Evolutionary conservation across 805 yeast genomes (phyloP), one percentile per base, ranked within the genome.

Genomic region (Barnettozyma populi): DNA sequence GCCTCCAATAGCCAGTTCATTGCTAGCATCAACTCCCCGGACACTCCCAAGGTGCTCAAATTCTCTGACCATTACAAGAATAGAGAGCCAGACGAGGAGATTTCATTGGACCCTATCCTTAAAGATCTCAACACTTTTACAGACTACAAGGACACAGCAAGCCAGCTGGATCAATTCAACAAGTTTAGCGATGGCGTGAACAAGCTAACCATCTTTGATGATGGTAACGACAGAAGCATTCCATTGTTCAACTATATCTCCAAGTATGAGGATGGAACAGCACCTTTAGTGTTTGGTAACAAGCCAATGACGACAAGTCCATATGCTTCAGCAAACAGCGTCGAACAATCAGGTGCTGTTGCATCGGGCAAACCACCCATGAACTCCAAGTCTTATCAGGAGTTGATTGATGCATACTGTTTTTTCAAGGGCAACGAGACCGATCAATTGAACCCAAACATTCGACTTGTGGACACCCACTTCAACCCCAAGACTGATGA

Each of bases 321-420:
- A 14, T 3, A 9, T 29, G 32, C 5, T 16, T 11, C 16, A 13
- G 13, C 7, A 7, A 29, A 29, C 32, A 29, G 3, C 2, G 13
- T 4, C 7, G n/a, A 29, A 29, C 6, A 29, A 9, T 16, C 16
- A 5, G 32, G 16, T 29, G 25, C 20, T 19, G 6, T 11, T 4
- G 24, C 19, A 29, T 27, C 35, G 16, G 35, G 43, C n/a, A 19
- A 16, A 45, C 72, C 74, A 2, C 55, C 62, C 13, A 63, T 75
- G 45, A 70, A 78, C 54, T 73, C 84, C 5, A 72, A 74, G 54
- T 68, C 80, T 1, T 82, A 82, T 56, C 74, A 76, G 52, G 78
- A 80, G 49, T 62, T 82, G 19, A 62, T 82, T 44, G 80, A 80
- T 43, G 73, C 76, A 25, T 82, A 78, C 56, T 82, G 88, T 54